Conservation (phyloP, 192 early-diverging fungal species). For the Backusella mclennaniae region DNA sequence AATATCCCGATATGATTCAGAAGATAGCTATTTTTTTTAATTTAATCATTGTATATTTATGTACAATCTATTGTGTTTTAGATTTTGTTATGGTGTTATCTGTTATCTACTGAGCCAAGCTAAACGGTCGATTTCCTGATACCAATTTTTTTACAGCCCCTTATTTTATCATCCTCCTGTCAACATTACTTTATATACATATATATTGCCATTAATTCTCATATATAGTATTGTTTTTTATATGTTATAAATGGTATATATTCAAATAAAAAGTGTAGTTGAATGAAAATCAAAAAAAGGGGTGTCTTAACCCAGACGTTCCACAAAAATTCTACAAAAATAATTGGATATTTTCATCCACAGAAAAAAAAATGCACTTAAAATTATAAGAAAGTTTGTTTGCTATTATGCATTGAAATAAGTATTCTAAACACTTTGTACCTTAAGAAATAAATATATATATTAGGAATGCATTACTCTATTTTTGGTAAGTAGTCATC, state of each 20-base stretch:
- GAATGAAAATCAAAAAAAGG: background rate
- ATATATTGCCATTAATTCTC: background rate
- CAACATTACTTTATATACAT: background rate
- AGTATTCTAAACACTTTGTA: background rate
- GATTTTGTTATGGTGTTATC: background rate
- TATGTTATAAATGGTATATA: background rate
- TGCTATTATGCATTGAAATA: background rate
- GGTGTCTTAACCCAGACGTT: background rate
- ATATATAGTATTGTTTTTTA: background rate
- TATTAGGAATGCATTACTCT: background rate
- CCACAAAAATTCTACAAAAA: conserved; percentile 2
- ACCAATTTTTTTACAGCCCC: background rate
- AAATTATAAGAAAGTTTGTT: background rate
- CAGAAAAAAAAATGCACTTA: conserved; percentile 1
- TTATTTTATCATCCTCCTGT: background rate
- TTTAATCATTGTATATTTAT: background rate
- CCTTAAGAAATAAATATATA: background rate
- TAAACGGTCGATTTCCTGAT: background rate
- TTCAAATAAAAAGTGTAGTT: background rate
- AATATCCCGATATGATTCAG: conserved; percentile 1
- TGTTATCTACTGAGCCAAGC: background rate
- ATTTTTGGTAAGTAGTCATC: background rate
- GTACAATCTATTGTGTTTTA: conserved; percentile 4
- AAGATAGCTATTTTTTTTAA: background rate
- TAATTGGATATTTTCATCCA: background rate